Conservation (phyloP, 495 filamentous ascomycete species). For the Aspergillus bridgeri region DNA sequence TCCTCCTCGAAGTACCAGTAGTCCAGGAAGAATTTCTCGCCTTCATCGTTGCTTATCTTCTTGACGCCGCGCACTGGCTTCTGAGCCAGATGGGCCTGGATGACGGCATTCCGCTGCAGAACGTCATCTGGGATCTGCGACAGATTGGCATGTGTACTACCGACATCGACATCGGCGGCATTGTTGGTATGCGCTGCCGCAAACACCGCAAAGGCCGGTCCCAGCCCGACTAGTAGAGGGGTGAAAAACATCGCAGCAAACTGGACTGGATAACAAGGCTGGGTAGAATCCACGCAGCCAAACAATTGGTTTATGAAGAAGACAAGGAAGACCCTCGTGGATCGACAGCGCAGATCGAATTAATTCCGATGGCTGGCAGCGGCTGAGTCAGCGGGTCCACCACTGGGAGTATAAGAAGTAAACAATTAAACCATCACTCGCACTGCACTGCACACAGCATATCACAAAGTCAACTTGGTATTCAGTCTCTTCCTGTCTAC, state of each 20-base stretch:
- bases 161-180: no score
- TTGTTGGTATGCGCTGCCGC: neutral
- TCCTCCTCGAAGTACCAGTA: conserved; percentile 54
- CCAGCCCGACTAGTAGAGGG: conserved; percentile 2
- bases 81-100: conserved; percentile 16
- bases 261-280: neutral
- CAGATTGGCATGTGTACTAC: neutral
- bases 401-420: no score
- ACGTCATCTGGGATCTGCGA: conserved; percentile 9
- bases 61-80: conserved; percentile 39
- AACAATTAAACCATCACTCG: no score
- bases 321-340: neutral
- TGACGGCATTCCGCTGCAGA: conserved; percentile 25
- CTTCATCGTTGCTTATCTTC: conserved; percentile 80
- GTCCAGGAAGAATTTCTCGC: conserved; percentile 76
- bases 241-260: neutral
- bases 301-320: neutral
- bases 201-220: neutral
- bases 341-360: neutral
- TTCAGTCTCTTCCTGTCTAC: neutral
- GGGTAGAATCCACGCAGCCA: neutral
- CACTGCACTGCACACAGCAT: no score
- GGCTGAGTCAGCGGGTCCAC: no score
- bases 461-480: neutral
- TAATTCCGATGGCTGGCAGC: conserved; percentile 2